Evolutionary conservation across 2,329 filamentous ascomycete species (phyloP).

Genomic region (Metarhizium brunneum): DNA sequence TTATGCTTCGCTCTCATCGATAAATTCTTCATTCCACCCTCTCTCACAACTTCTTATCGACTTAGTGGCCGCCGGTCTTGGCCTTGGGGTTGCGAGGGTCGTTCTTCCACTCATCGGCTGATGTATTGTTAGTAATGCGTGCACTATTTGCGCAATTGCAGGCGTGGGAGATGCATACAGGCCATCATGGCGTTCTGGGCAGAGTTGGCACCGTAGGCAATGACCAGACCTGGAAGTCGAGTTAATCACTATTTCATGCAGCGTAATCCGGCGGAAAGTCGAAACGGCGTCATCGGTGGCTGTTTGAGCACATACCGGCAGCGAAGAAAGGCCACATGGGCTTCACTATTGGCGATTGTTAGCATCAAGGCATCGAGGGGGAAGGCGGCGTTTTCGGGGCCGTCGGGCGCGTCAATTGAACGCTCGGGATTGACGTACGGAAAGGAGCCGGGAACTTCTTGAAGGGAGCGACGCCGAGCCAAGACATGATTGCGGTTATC

Average conservation of each 20-base stretch:
- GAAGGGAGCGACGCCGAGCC: constrained; percentile 54
- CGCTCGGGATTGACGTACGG: constrained; percentile 49
- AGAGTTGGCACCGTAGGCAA: constrained; percentile 87
- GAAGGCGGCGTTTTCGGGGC: no score
- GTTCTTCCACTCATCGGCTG: constrained; percentile 94
- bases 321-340: constrained; percentile 90
- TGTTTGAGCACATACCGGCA: constrained; percentile 62
- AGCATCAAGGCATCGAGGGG: constrained; percentile 10
- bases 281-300: neutral
- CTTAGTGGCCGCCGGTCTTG: constrained; percentile 39
- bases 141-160: neutral
- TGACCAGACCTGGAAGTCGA: constrained; percentile 57
- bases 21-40: constrained; percentile 5
- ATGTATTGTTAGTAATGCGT: constrained; percentile 14
- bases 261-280: neutral
- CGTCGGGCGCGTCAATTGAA: constrained; percentile 4
- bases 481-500: constrained; percentile 56
- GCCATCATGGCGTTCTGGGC: constrained; percentile 67
- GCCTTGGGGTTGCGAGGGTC: constrained; percentile 78
- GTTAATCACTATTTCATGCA: neutral
- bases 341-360: constrained; percentile 51
- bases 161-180: constrained; percentile 43
- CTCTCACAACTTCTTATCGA: constrained; percentile 13
- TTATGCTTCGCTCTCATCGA: constrained; percentile 10
- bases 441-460: constrained; percentile 78